A percentile compares a stretch with the other conserved stretches of the same genome.
These are phyloP conservation scores for Pseudogymnoascus sp. DNA, from an alignment of 2,329 filamentous ascomycete species.

Conservation along the genomic window DNA sequence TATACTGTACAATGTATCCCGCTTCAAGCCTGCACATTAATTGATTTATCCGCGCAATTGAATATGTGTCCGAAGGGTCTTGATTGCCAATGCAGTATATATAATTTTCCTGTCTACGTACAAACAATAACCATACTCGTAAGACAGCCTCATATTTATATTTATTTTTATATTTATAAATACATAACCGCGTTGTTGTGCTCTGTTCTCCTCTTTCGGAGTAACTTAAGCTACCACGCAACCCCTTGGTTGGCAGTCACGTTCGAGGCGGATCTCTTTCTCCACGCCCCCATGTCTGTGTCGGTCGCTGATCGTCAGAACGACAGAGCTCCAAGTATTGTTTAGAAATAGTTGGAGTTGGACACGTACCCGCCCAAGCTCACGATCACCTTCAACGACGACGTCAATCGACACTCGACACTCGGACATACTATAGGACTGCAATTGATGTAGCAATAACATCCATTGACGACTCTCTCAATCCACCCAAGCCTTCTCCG, in stretches of 20 bases:
- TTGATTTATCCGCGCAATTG: conserved; percentile 6
- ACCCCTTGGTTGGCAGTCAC: conserved; percentile 2
- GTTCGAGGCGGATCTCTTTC: conserved; percentile 6
- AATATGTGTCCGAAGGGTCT: conserved; percentile 7
- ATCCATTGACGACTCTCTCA: conserved; percentile 7
- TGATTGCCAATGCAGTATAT: not conserved
- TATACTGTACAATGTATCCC: too few species aligned
- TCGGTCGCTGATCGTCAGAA: conserved; percentile 8
- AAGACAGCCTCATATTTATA: not conserved
- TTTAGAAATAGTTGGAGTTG: conserved; percentile 8
- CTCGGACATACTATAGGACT: not conserved
- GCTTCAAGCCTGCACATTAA: not conserved
- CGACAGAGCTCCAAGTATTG: conserved; percentile 3
- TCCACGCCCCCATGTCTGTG: conserved; percentile 2
- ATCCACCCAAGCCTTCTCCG: not conserved
- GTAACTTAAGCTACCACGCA: not conserved
- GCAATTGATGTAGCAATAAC: not conserved
- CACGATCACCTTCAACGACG: not conserved
- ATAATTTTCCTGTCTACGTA: not conserved
- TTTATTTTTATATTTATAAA: not conserved
- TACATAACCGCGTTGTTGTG: not conserved
- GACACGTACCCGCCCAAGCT: conserved; percentile 1
- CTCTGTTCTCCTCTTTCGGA: not conserved
- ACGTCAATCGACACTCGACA: not conserved
- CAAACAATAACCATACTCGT: not conserved